phyloP scores from a whole-genome alignment of 2,329 filamentous ascomycete species.

The Juglanconis oblonga region DNA sequence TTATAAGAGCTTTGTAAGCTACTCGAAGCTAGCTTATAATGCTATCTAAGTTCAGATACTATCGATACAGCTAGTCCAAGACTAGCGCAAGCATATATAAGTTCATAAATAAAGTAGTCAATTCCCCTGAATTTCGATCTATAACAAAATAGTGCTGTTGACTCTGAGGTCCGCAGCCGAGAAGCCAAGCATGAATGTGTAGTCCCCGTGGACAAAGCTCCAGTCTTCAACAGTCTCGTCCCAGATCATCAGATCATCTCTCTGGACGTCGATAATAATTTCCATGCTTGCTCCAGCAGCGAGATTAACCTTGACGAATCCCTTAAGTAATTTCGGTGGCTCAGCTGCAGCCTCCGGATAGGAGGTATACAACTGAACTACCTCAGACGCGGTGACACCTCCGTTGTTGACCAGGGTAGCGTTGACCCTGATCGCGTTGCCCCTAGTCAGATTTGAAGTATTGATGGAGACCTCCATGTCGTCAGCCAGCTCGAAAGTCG shows the following conservation, averaged over 20 bases:
- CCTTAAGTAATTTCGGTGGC: background rate
- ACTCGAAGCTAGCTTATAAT: too few relatives aligned
- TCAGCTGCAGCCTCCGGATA: background rate
- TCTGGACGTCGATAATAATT: conserved; percentile 6
- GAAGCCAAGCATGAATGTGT: conserved; percentile 7
- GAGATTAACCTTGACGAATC: background rate
- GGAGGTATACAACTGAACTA: background rate
- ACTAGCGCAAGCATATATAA: too few relatives aligned
- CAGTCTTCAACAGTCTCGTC: conserved; percentile 16
- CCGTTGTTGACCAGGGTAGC: background rate
- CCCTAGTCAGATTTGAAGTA: background rate
- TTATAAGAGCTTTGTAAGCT: too few relatives aligned
- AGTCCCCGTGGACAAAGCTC: conserved; percentile 1
- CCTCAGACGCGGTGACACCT: background rate
- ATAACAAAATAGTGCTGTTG: too few relatives aligned
- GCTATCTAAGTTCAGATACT: too few relatives aligned
- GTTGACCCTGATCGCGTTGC: background rate
- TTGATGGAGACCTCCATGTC: too few relatives aligned
- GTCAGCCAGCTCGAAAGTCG: background rate
- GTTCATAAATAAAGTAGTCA: too few relatives aligned
- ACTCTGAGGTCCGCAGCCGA: background rate
- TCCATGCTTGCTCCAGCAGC: background rate
- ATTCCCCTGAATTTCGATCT: conserved; percentile 47
- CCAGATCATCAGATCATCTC: conserved; percentile 19
- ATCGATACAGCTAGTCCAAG: too few relatives aligned